Evolutionary conservation across 768 basidiomycete species (phyloP).

Genomic region (Tulasnella sp.): DNA sequence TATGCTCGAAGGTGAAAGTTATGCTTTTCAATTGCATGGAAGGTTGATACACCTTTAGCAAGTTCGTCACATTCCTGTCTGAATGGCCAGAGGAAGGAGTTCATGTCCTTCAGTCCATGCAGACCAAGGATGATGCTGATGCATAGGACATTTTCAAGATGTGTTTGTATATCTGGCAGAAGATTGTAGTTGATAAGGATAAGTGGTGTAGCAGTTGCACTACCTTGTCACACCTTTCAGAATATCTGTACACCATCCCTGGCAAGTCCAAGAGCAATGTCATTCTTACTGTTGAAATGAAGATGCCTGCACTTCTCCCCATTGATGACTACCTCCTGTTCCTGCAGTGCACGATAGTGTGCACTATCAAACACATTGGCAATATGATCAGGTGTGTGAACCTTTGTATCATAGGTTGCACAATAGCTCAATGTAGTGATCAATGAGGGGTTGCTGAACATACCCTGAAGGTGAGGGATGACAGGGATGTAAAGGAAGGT

Average conservation of each 20-base stretch:
- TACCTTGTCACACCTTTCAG: conserved; percentile 21
- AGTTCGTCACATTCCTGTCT: conserved; percentile 30
- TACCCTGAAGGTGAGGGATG: conserved; percentile 29
- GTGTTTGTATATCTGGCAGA: conserved; percentile 30
- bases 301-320: conserved; percentile 21
- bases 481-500: conserved; percentile 33
- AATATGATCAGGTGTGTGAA: conserved; percentile 22
- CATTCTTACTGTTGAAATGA: conserved; percentile 31
- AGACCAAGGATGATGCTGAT: conserved; percentile 39
- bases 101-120: conserved; percentile 31
- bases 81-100: conserved; percentile 32
- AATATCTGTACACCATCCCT: conserved; percentile 37
- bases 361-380: conserved; percentile 31
- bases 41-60: conserved; percentile 26
- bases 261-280: conserved; percentile 36
- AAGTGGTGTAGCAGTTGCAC: conserved; percentile 33
- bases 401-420: neutral
- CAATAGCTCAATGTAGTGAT: conserved; percentile 27
- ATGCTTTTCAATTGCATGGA: conserved; percentile 22
- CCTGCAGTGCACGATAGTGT: conserved; percentile 25
- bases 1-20: conserved; percentile 28
- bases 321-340: conserved; percentile 26
- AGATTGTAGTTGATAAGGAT: conserved; percentile 36
- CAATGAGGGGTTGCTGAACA: conserved; percentile 20
- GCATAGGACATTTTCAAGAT: conserved; percentile 29